Evolutionary conservation across 371 early-diverging fungal species (phyloP).

Genomic region (Basidiobolus meristosporus): DNA sequence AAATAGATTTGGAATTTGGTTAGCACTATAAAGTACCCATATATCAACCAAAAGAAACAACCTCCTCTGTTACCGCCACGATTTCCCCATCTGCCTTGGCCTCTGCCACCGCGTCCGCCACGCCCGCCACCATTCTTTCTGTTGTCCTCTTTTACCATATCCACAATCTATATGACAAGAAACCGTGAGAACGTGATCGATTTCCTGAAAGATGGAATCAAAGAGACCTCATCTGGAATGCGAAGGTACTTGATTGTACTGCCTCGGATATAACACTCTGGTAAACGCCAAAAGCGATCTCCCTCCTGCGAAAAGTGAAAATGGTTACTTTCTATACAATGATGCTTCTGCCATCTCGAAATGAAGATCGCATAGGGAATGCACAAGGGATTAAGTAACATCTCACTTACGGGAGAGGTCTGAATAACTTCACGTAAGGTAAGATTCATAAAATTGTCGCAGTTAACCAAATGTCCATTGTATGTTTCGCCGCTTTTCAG

Average conservation of each 20-base stretch:
- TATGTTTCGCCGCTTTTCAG: conserved; percentile 95
- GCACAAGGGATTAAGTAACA: background rate
- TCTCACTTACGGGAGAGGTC: conserved; percentile 51
- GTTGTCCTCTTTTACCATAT: conserved; percentile 67
- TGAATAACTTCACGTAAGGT: conserved; percentile 87
- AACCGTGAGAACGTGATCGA: background rate
- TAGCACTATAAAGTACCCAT: too few relatives aligned
- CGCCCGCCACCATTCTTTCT: conserved; percentile 15
- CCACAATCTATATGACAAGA: conserved; percentile 32
- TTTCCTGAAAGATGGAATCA: conserved; percentile 6
- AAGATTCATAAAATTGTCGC: conserved; percentile 97
- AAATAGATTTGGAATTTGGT: too few relatives aligned
- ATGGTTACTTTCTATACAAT: background rate
- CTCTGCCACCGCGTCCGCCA: conserved; percentile 11
- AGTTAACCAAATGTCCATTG: conserved; percentile 90
- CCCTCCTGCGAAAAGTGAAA: conserved; percentile 41
- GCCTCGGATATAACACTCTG: conserved; percentile 85
- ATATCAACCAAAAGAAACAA: too few relatives aligned
- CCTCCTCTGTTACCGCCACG: conserved; percentile 2
- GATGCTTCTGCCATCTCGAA: background rate
- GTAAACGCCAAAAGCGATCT: conserved; percentile 77
- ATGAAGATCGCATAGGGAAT: background rate
- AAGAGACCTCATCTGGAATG: conserved; percentile 57
- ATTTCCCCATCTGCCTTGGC: conserved; percentile 1
- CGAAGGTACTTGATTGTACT: conserved; percentile 88